Base-by-base conservation (phyloP, 495 filamentous ascomycete genomes). In the Xylaria sp. region DNA sequence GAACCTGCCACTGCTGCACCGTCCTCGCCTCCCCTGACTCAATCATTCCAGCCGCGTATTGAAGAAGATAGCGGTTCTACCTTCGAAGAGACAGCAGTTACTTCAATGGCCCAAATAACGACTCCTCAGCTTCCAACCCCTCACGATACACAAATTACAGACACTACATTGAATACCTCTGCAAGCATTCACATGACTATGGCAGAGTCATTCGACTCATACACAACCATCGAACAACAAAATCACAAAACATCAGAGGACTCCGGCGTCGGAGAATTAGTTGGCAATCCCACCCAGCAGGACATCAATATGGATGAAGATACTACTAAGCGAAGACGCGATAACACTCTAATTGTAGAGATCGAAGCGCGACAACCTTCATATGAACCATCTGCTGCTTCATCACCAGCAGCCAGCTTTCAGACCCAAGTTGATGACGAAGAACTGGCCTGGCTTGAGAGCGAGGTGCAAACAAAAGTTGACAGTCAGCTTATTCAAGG, bases 111-210 rank as follows among this genome's bases (percentile, higher is more conserved):
- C 26, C n/a, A 69, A 35, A 41, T 48, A 53, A 40, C 24, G 41
- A 43, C 71, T 5, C 29, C 69, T 11, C 73, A 71, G 31, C 72
- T 77, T 55, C 76, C 68, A 33, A 78, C 76, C 9, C 73, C 73
- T 69, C 71, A n/a, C 26, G 59, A 72, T 40, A 75, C 75, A 9
- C 76, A 78, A 50, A 21, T 70, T 17, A 67, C 35, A 31, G 68
- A 70, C 24, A 52, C 8, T 14, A 29, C 57, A 12, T 40, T 59
- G 19, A 50, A 69, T 52, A 19, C 43, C 24, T 52, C 57, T 37
- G 41, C n/a, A 26, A 29, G 31, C 55, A 43, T 43, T 62, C 21
- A 26, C 21, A 44, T 55, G 14, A 44, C 14, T 3, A 41, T 55
- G 33, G 57, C 21, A 24, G 46, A 63, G 8, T 63, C 58, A 44